Conservation (phyloP, 805 yeast species). For the Candida sithepensis region DNA sequence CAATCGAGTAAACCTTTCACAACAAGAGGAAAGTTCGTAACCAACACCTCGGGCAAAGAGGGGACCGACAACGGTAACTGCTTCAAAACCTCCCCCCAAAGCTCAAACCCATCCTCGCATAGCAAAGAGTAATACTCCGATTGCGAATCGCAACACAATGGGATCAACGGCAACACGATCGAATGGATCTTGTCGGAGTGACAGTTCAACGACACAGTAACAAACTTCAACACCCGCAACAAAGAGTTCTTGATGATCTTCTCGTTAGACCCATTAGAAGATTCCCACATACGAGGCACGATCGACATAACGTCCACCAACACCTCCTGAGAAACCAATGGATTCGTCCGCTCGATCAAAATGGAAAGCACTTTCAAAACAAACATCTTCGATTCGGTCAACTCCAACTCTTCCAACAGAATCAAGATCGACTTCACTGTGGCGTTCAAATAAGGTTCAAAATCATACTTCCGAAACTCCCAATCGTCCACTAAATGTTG, state of each 20-base stretch:
- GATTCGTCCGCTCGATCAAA: constrained; percentile 61
- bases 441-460: constrained; percentile 59
- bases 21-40: constrained; percentile 46
- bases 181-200: constrained; percentile 46
- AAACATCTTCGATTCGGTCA: constrained; percentile 75
- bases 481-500: constrained; percentile 75
- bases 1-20: constrained; percentile 59
- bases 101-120: constrained; percentile 81
- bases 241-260: constrained; percentile 48
- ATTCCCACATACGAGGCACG: constrained; percentile 78
- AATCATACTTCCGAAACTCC: constrained; percentile 70
- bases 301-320: constrained; percentile 47
- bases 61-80: constrained; percentile 42
- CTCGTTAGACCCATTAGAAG: constrained; percentile 40
- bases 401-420: constrained; percentile 46
- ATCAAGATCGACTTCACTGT: constrained; percentile 47
- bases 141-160: constrained; percentile 56
- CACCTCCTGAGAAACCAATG: constrained; percentile 50
- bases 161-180: constrained; percentile 63
- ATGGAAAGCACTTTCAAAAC: constrained; percentile 65
- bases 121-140: constrained; percentile 54
- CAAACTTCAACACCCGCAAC: constrained; percentile 53
- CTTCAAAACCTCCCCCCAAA: constrained; percentile 72
- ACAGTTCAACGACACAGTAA: constrained; percentile 53
- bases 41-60: constrained; percentile 35